Evolutionary conservation across 306 rosid genomes (phyloP), one percentile per base, ranked within the genome.

Genomic region (Oxytropis ochrocephala): DNA sequence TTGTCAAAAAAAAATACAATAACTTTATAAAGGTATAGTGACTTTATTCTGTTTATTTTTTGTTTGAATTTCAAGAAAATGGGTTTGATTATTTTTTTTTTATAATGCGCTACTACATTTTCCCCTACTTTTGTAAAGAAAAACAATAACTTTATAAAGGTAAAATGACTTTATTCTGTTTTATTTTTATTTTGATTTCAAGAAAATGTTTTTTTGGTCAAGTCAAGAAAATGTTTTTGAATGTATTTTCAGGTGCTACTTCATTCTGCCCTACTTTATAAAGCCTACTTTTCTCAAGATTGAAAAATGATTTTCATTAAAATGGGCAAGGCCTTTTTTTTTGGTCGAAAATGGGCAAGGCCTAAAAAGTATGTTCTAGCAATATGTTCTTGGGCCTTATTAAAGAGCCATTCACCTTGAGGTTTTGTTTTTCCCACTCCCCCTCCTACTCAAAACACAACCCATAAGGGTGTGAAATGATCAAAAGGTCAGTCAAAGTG

Each of bases 21-120:
- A n/a, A 47, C 69, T 72, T 72, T 72, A 50, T 13, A 61, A 72
- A 60, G 61, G 30, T 3, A 36, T 8, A 72, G 48, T 50, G 35
- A 49, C 21, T 24, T 21, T 60, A 48, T 48, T 56, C 57, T 16
- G 8, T 46, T 70, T 44, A 6, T 0, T 43, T 43, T 69, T 55
- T 29, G 11, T 11, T 3, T 29, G 12, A 44, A 43, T 57, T 16
- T 11, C 29, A 24, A 24, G 29, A 2, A 24, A 24, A 43, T 17
- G 4, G 30, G 46, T 41, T 29, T 46, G 6, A 70, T 18, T 7
- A 6, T 12, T 1, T 42, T 47, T 58, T 47, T 18, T 21, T 21
- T 21, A 21, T 21, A 24, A 32, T 30, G 46, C 30, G 19, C n/a
- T 43, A 29, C 21, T 43, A 42, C 44, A 43, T 56, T 56, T 39